phyloP scores from a whole-genome alignment of 306 rosid genomes.

The Heteromeles arbutifolia region DNA sequence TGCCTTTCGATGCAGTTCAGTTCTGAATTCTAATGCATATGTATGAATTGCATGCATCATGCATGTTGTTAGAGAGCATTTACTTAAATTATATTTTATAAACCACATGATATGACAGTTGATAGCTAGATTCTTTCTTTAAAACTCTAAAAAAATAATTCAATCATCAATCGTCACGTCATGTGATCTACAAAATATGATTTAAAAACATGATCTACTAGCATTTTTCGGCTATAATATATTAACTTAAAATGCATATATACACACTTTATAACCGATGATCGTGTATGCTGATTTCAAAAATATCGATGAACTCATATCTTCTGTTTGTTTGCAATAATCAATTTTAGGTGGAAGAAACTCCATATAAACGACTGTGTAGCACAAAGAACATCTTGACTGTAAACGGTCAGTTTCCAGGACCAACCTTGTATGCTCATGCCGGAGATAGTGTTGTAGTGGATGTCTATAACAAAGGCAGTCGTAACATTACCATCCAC shows the following conservation, averaged over 20 bases:
- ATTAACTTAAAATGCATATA: no score
- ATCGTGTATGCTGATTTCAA: neutral
- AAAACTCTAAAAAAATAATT: no score
- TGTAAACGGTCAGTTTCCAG: slow-evolving; percentile 45
- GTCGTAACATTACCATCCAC: slow-evolving; percentile 44
- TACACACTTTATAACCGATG: neutral
- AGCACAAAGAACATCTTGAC: slow-evolving; percentile 32
- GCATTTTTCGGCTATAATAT: no score
- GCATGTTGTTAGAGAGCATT: no score
- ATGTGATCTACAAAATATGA: no score
- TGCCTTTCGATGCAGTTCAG: neutral
- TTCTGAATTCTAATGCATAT: neutral
- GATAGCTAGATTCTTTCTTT: no score
- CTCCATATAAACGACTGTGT: slow-evolving; percentile 23
- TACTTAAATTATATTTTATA: no score
- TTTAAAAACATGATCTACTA: no score
- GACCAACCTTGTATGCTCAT: slow-evolving; percentile 32
- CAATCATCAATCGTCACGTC: no score
- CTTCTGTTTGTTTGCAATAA: neutral
- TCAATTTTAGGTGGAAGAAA: slow-evolving; percentile 14
- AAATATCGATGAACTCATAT: neutral
- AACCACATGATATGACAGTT: no score
- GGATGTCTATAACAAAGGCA: slow-evolving; percentile 32
- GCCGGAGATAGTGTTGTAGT: slow-evolving; percentile 35
- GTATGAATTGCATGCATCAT: neutral